Conservation (phyloP, 441 rosid species). For the Arabidopsis hybrid region DNA sequence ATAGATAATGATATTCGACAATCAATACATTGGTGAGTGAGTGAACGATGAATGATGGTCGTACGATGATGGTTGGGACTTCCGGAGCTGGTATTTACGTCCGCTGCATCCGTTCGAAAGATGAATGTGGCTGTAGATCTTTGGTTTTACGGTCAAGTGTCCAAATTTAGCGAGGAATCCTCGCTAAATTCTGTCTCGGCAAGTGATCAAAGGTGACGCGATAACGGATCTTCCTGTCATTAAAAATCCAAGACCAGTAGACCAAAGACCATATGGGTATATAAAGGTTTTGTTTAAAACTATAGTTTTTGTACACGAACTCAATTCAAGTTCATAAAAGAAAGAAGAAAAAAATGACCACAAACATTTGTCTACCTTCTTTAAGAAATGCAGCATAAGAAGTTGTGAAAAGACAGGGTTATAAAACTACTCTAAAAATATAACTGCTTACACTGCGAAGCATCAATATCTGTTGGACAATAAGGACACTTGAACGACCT, state of each 20-base stretch:
- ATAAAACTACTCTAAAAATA: slow-evolving; percentile 28
- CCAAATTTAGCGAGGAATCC: not conserved
- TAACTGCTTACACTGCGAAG: slow-evolving; percentile 52
- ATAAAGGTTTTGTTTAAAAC: not conserved
- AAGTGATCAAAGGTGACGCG: not conserved
- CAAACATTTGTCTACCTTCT: not conserved
- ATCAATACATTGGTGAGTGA: not conserved
- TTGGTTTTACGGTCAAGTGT: not conserved
- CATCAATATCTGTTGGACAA: slow-evolving; percentile 57
- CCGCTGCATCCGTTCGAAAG: too few relatives aligned
- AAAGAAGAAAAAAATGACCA: not conserved
- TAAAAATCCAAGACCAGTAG: not conserved
- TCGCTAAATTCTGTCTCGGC: not conserved
- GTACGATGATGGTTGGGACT: not conserved
- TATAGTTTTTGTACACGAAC: not conserved
- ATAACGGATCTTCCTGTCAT: not conserved
- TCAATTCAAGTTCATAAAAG: too few relatives aligned
- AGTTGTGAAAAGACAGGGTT: not conserved
- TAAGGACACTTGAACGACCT: slow-evolving; percentile 65
- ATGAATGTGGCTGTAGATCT: too few relatives aligned
- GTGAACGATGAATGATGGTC: too few relatives aligned
- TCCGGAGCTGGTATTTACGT: not conserved
- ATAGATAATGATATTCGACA: not conserved
- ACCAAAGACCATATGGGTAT: not conserved
- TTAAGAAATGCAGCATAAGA: not conserved